Base-by-base conservation (phyloP, 257 asterid genomes). In the Lycium barbarum region DNA sequence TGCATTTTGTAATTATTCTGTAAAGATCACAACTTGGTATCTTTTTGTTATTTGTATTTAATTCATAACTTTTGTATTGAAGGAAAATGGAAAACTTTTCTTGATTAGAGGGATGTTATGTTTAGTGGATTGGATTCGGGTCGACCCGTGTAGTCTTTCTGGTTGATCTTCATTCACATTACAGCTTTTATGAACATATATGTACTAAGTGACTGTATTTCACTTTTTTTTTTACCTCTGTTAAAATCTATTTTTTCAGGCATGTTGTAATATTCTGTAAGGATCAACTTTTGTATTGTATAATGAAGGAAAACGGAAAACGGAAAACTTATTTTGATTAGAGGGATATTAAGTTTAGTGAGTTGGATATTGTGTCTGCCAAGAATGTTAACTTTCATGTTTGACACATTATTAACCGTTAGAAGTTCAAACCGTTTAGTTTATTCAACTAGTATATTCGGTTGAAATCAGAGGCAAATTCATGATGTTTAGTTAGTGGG, bases 81-180 rank as follows among this genome's bases (percentile, higher is more conserved):
- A 26, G 33, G 33, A 26, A 26, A 26, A 26, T 26, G 33, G 33
- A 26, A 26, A 26, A 26, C 33, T 26, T 26, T 40, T 40, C 2
- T 40, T 40, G 45, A 40, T 40, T 40, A 40, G 45, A 40, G 45
- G 45, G 45, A 40, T 40, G 5, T 40, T 40, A 40, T 40, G 45
- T 40, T 40, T 40, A 1, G 45, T 40, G 45, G 45, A 5, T 40
- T 40, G 45, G 45, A 87, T 22, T 92, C 82, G 92, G 93, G 83
- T 89, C 93, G 36, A 18, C 92, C 8, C 92, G 93, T 61, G 93
- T 92, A 22, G 93, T 92, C 66, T 92, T 92, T 84, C 93, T 91
- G 93, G 93, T 91, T n/a, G 49, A 40, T 49, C 55, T 84, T 4
- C 11, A 20, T 74, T 4, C n/a, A n/a, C 35, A 45, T 49, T 17